Conservation (phyloP, 2,329 filamentous ascomycete genomes). For the Byssothecium circinans region DNA sequence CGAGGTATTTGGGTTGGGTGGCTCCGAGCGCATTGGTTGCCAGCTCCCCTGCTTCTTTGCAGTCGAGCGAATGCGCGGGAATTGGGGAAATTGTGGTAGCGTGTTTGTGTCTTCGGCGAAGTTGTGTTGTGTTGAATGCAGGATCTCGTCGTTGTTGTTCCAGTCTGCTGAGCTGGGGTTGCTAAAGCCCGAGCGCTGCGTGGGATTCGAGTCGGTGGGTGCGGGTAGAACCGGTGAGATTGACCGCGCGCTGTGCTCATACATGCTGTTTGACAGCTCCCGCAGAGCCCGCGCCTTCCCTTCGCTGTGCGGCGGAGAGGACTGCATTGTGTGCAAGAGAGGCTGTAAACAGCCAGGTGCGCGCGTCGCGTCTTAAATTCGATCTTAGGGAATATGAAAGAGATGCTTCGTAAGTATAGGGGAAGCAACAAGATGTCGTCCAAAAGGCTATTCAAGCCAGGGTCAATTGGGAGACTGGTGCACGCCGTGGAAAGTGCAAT, state of each 20-base stretch:
- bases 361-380: conserved; percentile 35
- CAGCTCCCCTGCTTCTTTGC: conserved; percentile 44
- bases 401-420: conserved; percentile 30
- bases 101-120: conserved; percentile 38
- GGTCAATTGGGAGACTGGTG: conserved; percentile 18
- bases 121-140: conserved; percentile 44
- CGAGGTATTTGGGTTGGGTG: conserved; percentile 38
- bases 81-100: conserved; percentile 21
- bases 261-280: conserved; percentile 40
- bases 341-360: conserved; percentile 22
- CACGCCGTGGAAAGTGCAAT: conserved; percentile 35
- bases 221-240: conserved; percentile 33
- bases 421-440: conserved; percentile 17
- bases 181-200: conserved; percentile 33
- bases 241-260: conserved; percentile 33
- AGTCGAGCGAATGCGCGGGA: conserved; percentile 40
- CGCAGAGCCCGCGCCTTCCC: conserved; percentile 43
- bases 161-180: conserved; percentile 23
- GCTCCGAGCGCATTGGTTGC: conserved; percentile 40
- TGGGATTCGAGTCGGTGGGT: conserved; percentile 42
- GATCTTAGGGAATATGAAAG: conserved; percentile 29
- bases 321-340: conserved; percentile 34
- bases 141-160: conserved; percentile 39
- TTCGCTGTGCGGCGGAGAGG: conserved; percentile 40
- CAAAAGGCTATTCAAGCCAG: conserved; percentile 22